Conservation (phyloP, 73 alveolate species). For the Effrenium voratum region DNA sequence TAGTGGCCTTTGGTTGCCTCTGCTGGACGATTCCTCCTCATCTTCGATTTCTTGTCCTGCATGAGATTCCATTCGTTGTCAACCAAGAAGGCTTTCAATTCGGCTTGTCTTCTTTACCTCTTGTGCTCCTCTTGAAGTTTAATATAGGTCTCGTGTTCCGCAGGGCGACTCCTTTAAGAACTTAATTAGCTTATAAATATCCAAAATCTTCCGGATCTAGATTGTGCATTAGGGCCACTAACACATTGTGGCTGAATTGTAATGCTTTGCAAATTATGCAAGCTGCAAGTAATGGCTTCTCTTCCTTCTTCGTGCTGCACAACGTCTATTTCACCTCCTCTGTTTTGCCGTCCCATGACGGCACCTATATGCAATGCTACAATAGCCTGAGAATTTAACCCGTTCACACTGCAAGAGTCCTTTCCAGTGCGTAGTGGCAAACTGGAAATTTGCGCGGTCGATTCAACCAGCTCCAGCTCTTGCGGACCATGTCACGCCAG, state of each 20-base stretch:
- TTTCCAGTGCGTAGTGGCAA: too few species aligned
- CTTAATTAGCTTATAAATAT: not conserved
- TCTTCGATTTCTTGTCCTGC: not conserved
- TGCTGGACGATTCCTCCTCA: conserved; percentile 28
- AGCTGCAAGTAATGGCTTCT: conserved; percentile 21
- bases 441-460: too few species aligned
- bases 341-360: conserved; percentile 13
- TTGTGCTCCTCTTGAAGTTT: conserved; percentile 10
- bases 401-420: too few species aligned
- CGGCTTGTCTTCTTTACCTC: not conserved
- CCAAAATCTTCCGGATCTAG: conserved; percentile 7
- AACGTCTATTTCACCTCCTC: conserved; percentile 39
- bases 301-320: not conserved
- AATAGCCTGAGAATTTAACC: too few species aligned
- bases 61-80: conserved; percentile 26
- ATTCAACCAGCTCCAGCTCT: too few species aligned
- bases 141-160: not conserved
- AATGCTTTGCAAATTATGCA: not conserved
- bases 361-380: too few species aligned
- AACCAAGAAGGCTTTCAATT: not conserved
- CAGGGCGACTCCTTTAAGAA: conserved; percentile 14
- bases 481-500: too few species aligned
- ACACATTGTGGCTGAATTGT: not conserved
- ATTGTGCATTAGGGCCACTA: conserved; percentile 36
- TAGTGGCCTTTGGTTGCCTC: conserved; percentile 18